Evolutionary conservation across 805 yeast species (phyloP).

Genomic region (Hanseniaspora lindneri): DNA sequence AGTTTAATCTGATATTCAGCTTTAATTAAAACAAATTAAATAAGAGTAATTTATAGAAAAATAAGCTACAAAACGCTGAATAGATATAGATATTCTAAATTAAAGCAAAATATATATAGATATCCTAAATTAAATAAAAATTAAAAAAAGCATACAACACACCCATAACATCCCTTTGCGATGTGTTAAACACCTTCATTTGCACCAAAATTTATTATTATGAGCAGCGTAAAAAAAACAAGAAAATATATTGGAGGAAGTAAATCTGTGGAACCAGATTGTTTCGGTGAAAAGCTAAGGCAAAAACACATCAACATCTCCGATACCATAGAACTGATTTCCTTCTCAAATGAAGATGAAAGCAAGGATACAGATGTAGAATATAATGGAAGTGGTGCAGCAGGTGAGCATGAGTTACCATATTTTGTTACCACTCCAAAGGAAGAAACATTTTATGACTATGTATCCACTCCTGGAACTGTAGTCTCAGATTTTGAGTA

Average conservation of each 20-base stretch:
- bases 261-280: background rate
- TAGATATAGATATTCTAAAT: too few relatives aligned
- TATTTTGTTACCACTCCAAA: slow-evolving; percentile 32
- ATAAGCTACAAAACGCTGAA: too few relatives aligned
- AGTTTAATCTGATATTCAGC: too few relatives aligned
- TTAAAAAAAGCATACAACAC: too few relatives aligned
- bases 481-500: slow-evolving; percentile 15
- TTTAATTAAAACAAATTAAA: too few relatives aligned
- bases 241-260: background rate
- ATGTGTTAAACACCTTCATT: too few relatives aligned
- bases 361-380: background rate
- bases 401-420: slow-evolving; percentile 7
- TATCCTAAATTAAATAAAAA: too few relatives aligned
- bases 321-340: background rate
- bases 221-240: background rate
- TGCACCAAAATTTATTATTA: background rate
- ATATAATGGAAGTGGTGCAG: background rate
- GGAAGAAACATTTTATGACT: slow-evolving; percentile 27
- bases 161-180: too few relatives aligned
- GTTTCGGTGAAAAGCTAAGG: background rate
- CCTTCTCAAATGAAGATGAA: background rate
- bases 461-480: slow-evolving; percentile 14
- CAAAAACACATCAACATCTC: background rate
- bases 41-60: too few relatives aligned
- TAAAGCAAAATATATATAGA: too few relatives aligned